A percentile compares a stretch with the other conserved stretches of the same genome.
These are phyloP conservation scores for Eucalyptus camaldulensis DNA, from an alignment of 345 rosid species.

Conservation along the genomic window DNA sequence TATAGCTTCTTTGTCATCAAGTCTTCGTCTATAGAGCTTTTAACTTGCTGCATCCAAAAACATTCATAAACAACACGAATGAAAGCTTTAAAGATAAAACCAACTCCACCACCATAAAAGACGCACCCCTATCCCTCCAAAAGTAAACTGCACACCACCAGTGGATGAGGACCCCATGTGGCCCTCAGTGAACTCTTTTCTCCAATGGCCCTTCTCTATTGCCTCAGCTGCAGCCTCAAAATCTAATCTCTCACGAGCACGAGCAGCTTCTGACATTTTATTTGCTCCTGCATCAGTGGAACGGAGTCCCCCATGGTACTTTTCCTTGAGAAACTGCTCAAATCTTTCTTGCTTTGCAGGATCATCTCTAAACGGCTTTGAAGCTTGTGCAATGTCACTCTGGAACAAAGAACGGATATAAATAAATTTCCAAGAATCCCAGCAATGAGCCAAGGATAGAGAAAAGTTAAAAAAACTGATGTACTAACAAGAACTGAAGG, in stretches of 20 bases:
- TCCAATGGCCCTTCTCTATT: conserved; percentile 61
- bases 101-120: neutral
- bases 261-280: conserved; percentile 78
- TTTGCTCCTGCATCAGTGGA: conserved; percentile 33
- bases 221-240: conserved; percentile 97
- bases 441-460: neutral
- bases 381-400: conserved; percentile 45
- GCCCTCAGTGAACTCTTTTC: conserved; percentile 27
- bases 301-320: conserved; percentile 89
- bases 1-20: conserved; percentile 16
- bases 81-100: neutral
- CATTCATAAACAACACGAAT: neutral
- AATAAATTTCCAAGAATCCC: neutral
- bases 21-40: conserved; percentile 38
- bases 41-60: conserved; percentile 35
- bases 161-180: conserved; percentile 32
- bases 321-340: conserved; percentile 87
- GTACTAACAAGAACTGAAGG: conserved; percentile 58
- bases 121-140: conserved; percentile 69
- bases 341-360: conserved; percentile 85
- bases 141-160: conserved; percentile 64
- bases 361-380: conserved; percentile 81
- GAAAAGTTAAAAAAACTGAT: neutral
- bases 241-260: conserved; percentile 91
- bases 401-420: conserved; percentile 5